Conservation (phyloP, 768 basidiomycete species). For the Leccinellum rugosiceps region DNA sequence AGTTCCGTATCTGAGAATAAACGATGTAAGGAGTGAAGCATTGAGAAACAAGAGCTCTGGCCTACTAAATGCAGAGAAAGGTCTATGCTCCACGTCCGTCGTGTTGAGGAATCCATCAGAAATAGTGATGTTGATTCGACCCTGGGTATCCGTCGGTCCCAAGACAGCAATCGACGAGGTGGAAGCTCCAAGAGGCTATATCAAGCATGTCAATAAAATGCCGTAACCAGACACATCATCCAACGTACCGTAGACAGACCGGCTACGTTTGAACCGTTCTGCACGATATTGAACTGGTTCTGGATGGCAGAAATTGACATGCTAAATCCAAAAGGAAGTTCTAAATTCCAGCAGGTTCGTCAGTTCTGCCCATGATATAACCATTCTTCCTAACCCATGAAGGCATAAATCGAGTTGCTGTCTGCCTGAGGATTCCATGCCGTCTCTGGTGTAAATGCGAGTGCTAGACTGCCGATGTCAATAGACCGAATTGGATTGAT, state of each 20-base stretch:
- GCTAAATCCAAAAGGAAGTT: constrained; percentile 69
- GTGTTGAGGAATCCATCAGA: constrained; percentile 48
- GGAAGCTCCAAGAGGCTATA: constrained; percentile 59
- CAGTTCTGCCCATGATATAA: background rate
- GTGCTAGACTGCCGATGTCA: constrained; percentile 54
- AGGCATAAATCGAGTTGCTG: constrained; percentile 58
- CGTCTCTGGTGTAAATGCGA: constrained; percentile 49
- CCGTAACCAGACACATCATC: background rate
- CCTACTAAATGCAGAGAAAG: constrained; percentile 61
- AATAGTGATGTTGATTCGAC: constrained; percentile 64
- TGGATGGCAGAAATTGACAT: constrained; percentile 56
- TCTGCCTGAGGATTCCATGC: constrained; percentile 59
- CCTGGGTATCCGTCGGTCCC: constrained; percentile 52
- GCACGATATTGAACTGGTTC: constrained; percentile 62
- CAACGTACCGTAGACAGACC: constrained; percentile 53
- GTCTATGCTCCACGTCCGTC: constrained; percentile 43
- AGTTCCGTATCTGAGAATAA: constrained; percentile 49
- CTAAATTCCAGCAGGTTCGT: constrained; percentile 31
- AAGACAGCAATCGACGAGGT: constrained; percentile 55
- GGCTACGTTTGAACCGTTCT: constrained; percentile 50
- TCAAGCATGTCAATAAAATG: constrained; percentile 1
- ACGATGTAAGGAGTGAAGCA: background rate
- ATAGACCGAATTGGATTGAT: constrained; percentile 68
- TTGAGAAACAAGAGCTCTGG: background rate
- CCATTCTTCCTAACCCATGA: constrained; percentile 41